These are phyloP conservation scores for Ustilago xerochloae DNA, from an alignment of 1,284 basidiomycete genomes.

Conservation along the genomic window DNA sequence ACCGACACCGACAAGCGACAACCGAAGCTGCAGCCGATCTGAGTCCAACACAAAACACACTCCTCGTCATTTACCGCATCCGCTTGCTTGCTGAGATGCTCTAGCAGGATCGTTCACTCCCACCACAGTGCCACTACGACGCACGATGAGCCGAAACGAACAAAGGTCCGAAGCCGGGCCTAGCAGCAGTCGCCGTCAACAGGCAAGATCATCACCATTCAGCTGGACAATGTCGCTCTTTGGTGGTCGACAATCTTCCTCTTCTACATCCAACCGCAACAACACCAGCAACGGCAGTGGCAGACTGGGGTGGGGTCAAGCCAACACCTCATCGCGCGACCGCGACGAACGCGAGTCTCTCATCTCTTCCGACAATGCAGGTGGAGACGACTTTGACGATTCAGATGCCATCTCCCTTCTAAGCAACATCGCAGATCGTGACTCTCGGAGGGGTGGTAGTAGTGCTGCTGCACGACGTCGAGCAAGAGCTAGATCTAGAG, in stretches of 20 bases:
- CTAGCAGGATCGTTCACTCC: not conserved
- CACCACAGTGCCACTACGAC: not conserved
- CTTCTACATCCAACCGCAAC: not conserved
- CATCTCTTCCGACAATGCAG: not conserved
- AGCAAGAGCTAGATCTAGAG: constrained; percentile 22
- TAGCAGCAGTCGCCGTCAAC: constrained; percentile 6
- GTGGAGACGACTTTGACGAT: constrained; percentile 54
- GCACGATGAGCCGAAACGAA: constrained; percentile 5
- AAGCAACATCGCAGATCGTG: constrained; percentile 54
- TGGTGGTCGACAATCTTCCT: constrained; percentile 15
- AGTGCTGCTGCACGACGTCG: constrained; percentile 28
- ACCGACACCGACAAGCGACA: no score
- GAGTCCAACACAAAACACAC: constrained; percentile 3
- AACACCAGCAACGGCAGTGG: not conserved
- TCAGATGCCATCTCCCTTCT: constrained; percentile 60
- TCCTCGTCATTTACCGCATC: not conserved
- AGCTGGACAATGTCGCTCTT: constrained; percentile 38
- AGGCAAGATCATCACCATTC: constrained; percentile 10
- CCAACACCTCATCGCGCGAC: constrained; percentile 1
- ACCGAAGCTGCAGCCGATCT: no score
- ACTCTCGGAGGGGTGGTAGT: constrained; percentile 25
- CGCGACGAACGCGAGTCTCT: constrained; percentile 28
- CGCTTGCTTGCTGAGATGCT: not conserved
- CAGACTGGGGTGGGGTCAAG: constrained; percentile 24
- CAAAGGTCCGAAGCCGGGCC: constrained; percentile 15